phyloP scores from a whole-genome alignment of 805 yeast genomes.

The Wickerhamiella allomyrinae region DNA sequence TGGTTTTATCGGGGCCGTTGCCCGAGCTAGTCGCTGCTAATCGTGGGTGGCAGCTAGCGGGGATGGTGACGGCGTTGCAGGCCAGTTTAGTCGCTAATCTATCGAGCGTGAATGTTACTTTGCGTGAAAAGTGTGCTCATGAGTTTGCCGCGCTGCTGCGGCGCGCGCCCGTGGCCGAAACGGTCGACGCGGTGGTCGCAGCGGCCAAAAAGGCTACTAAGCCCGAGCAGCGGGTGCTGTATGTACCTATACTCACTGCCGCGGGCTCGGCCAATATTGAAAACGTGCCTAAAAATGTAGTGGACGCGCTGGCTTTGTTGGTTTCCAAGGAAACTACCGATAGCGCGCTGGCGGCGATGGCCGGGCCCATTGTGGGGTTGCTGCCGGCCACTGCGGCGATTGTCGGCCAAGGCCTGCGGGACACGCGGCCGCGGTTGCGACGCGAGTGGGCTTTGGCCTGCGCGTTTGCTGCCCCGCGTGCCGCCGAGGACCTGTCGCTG shows the following conservation, averaged over 20 bases:
- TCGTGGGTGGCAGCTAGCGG: slow-evolving; percentile 30
- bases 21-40: slow-evolving; percentile 32
- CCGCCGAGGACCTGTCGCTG: slow-evolving; percentile 18
- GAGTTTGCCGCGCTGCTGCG: slow-evolving; percentile 24
- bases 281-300: slow-evolving; percentile 12
- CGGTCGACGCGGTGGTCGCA: slow-evolving; percentile 33
- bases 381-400: slow-evolving; percentile 13
- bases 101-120: slow-evolving; percentile 57
- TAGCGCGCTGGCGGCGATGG: slow-evolving; percentile 34
- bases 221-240: slow-evolving; percentile 49
- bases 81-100: slow-evolving; percentile 39
- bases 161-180: slow-evolving; percentile 8
- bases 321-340: slow-evolving; percentile 69
- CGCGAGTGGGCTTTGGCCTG: slow-evolving; percentile 52
- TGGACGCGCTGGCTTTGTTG: slow-evolving; percentile 36
- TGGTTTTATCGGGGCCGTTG: slow-evolving; percentile 41
- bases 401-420: slow-evolving; percentile 46
- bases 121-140: slow-evolving; percentile 36
- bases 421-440: slow-evolving; percentile 47
- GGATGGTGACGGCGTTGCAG: slow-evolving; percentile 33
- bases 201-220: slow-evolving; percentile 40
- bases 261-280: slow-evolving; percentile 23
- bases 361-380: slow-evolving; percentile 31
- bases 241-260: slow-evolving; percentile 32
- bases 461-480: slow-evolving; percentile 29